Percentiles rank a stretch among this genome's conserved stretches.
These are phyloP conservation scores for Ophiostoma pallidulum DNA, from an alignment of 2,329 filamentous ascomycete species.

Conservation along the genomic window DNA sequence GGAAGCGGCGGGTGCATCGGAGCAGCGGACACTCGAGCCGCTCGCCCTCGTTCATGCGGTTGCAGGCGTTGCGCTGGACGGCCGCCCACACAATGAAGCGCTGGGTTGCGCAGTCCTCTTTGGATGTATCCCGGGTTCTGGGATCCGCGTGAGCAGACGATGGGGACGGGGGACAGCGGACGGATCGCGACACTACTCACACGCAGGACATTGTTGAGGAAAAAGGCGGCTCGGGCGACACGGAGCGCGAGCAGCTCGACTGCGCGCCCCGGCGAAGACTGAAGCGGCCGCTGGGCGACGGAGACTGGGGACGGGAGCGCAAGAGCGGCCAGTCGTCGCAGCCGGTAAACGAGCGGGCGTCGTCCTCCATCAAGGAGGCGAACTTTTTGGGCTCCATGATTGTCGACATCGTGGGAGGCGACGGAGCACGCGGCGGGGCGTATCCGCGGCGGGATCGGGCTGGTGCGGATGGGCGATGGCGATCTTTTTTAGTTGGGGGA, in stretches of 20 bases:
- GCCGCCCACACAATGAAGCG: slow-evolving; percentile 49
- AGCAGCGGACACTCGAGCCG: slow-evolving; percentile 43
- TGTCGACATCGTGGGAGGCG: slow-evolving; percentile 4
- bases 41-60: slow-evolving; percentile 37
- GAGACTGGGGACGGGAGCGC: slow-evolving; percentile 13
- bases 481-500: slow-evolving; percentile 1
- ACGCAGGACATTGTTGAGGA: slow-evolving; percentile 14
- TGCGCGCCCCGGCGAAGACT: slow-evolving; percentile 13
- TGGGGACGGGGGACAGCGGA: background rate
- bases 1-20: slow-evolving; percentile 39
- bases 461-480: background rate
- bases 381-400: slow-evolving; percentile 18
- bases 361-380: slow-evolving; percentile 17
- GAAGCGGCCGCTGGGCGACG: slow-evolving; percentile 14
- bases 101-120: slow-evolving; percentile 42
- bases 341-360: slow-evolving; percentile 5
- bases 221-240: slow-evolving; percentile 1
- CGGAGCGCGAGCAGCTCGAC: slow-evolving; percentile 10
- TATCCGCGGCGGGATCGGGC: background rate
- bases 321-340: background rate
- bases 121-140: slow-evolving; percentile 36
- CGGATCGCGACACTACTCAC: slow-evolving; percentile 11
- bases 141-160: slow-evolving; percentile 3
- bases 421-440: background rate
- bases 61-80: slow-evolving; percentile 42